Percentiles rank a stretch among this genome's conserved stretches.
Evolutionary conservation across 2,329 filamentous ascomycete species (phyloP).

Genomic region (Uncinocarpus reesii): DNA sequence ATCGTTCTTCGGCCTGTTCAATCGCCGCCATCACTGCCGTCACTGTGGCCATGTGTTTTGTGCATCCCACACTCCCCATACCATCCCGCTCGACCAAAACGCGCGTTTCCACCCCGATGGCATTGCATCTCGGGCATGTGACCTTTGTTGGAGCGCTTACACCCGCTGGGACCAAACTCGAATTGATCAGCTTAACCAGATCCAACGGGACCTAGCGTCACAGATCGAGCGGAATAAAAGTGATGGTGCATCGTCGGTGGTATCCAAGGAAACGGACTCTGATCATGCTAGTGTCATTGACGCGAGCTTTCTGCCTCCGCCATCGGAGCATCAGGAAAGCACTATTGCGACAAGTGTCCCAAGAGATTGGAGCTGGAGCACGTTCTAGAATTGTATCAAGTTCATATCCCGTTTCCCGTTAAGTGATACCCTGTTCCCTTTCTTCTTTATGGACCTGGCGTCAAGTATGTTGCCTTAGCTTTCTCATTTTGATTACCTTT

Average conservation of each 20-base stretch:
- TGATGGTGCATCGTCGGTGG: constrained; percentile 10
- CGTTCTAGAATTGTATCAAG: constrained; percentile 36
- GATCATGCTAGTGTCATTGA: constrained; percentile 16
- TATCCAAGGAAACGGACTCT: constrained; percentile 17
- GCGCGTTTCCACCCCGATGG: constrained; percentile 54
- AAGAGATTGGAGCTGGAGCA: constrained; percentile 53
- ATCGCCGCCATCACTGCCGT: constrained; percentile 56
- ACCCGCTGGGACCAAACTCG: constrained; percentile 45
- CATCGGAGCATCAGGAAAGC: constrained; percentile 28
- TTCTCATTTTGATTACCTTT: not conserved
- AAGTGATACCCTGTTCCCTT: no score
- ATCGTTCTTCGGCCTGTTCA: constrained; percentile 50
- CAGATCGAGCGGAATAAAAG: constrained; percentile 20
- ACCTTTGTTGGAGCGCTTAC: constrained; percentile 51
- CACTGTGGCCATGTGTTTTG: constrained; percentile 58
- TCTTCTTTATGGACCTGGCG: no score
- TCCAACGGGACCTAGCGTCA: constrained; percentile 30
- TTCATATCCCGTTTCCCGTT: not conserved
- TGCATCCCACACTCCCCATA: constrained; percentile 46
- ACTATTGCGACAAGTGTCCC: constrained; percentile 46
- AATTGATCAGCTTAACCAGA: constrained; percentile 44
- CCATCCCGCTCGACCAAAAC: constrained; percentile 53
- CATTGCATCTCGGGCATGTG: constrained; percentile 47
- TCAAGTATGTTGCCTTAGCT: not conserved
- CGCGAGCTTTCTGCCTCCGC: constrained; percentile 8